Evolutionary conservation across 2,329 filamentous ascomycete genomes (phyloP).

Genomic region (Sclerotinia trifoliorum): DNA sequence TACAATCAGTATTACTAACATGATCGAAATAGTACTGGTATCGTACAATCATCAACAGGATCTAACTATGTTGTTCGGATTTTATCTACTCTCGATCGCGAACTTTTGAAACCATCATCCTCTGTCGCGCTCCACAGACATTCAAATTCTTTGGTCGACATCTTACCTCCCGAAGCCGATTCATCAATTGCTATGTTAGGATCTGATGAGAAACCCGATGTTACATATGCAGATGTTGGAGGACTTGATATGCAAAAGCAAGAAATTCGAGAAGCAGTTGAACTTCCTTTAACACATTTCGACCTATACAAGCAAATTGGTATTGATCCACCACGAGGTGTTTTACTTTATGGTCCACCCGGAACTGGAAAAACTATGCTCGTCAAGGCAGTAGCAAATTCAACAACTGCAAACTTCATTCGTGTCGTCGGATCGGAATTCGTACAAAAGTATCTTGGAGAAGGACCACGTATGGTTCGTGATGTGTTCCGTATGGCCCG

Average conservation of each 20-base stretch:
- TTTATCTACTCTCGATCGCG: constrained; percentile 95
- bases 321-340: constrained; percentile 95
- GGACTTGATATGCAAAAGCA: constrained; percentile 99
- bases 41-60: constrained; percentile 96
- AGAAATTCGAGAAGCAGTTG: constrained; percentile 96
- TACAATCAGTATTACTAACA: constrained; percentile 28
- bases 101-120: constrained; percentile 95
- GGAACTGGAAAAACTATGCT: constrained; percentile 97
- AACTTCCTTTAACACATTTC: constrained; percentile 94
- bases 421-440: constrained; percentile 98
- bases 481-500: constrained; percentile 99
- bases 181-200: constrained; percentile 98
- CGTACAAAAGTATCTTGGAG: constrained; percentile 97
- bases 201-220: constrained; percentile 94
- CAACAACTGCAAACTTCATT: constrained; percentile 96
- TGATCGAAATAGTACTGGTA: constrained; percentile 70
- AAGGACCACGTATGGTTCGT: constrained; percentile 97
- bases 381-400: constrained; percentile 97
- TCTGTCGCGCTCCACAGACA: constrained; percentile 97
- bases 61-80: constrained; percentile 99
- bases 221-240: constrained; percentile 96
- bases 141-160: constrained; percentile 97
- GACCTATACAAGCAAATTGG: constrained; percentile 99
- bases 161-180: constrained; percentile 96
- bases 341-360: constrained; percentile 91